A percentile compares a stretch with the other conserved stretches of the same genome.
These are phyloP conservation scores for Aethionema arabicum DNA, from an alignment of 345 rosid genomes.

Conservation along the genomic window DNA sequence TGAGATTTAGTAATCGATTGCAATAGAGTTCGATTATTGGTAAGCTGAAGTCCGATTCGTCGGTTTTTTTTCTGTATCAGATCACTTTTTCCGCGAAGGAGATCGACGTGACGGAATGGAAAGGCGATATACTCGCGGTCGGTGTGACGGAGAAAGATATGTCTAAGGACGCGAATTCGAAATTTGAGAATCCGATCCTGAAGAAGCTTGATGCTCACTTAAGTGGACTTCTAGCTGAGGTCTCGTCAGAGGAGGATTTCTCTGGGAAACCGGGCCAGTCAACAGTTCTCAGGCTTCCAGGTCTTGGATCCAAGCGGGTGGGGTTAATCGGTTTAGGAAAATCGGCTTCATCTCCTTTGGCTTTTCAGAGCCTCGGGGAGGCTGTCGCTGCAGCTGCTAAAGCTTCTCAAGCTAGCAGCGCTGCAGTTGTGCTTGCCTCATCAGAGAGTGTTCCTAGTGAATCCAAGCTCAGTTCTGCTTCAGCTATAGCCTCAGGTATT, in stretches of 20 bases:
- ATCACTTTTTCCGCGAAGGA: constrained; percentile 80
- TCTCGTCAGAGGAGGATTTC: constrained; percentile 89
- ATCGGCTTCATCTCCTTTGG: constrained; percentile 50
- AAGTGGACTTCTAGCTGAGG: constrained; percentile 81
- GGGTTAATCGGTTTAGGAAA: constrained; percentile 90
- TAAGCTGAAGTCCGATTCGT: constrained; percentile 3
- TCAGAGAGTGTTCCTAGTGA: constrained; percentile 52
- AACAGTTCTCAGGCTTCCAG: constrained; percentile 70
- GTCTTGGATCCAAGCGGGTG: constrained; percentile 80
- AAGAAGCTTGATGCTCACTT: constrained; percentile 69
- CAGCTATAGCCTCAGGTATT: constrained; percentile 83
- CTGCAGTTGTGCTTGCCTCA: constrained; percentile 68
- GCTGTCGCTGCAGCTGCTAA: constrained; percentile 81
- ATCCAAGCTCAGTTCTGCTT: constrained; percentile 62
- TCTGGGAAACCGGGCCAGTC: constrained; percentile 86
- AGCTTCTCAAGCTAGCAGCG: constrained; percentile 67
- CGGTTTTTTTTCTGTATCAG: constrained; percentile 32
- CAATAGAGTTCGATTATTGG: neutral
- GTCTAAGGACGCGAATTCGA: constrained; percentile 60
- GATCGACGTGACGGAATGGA: constrained; percentile 74
- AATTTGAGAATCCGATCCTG: constrained; percentile 72
- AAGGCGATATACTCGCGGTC: constrained; percentile 88
- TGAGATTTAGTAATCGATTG: neutral
- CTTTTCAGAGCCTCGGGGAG: constrained; percentile 72
- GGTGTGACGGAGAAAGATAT: constrained; percentile 92